Percentiles rank a stretch among this genome's conserved stretches.
phyloP scores from a whole-genome alignment of 140 eudicot species.

The Oenanthe javanica region DNA sequence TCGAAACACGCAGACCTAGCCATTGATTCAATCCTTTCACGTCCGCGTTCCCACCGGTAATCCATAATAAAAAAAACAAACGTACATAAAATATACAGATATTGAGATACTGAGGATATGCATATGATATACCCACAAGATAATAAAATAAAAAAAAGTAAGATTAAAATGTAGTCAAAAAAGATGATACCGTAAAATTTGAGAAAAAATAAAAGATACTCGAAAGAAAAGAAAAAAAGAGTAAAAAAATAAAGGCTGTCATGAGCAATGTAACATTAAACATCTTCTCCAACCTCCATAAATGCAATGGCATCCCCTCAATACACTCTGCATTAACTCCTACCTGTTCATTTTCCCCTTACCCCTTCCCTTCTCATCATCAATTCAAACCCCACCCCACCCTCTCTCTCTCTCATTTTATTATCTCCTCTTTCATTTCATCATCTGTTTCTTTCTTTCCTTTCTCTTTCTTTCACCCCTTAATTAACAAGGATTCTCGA shows the following conservation, averaged over 20 bases:
- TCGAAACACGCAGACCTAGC: neutral
- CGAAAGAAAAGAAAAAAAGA: neutral
- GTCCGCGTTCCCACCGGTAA: neutral
- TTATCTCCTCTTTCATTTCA: conserved; percentile 19
- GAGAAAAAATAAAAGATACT: neutral
- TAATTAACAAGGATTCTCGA: conserved; percentile 17
- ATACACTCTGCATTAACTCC: conserved; percentile 77
- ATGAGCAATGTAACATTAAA: conserved; percentile 7
- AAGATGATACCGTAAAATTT: neutral
- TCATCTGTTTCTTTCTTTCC: conserved; percentile 17
- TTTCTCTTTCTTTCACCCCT: conserved; percentile 4
- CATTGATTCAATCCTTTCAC: neutral
- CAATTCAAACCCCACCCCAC: conserved; percentile 22
- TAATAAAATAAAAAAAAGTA: neutral
- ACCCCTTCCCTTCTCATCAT: conserved; percentile 26
- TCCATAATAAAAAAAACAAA: no score
- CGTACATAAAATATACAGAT: no score
- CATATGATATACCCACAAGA: neutral
- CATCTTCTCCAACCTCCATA: conserved; percentile 49
- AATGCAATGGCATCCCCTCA: conserved; percentile 74
- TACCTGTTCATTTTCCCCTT: conserved; percentile 31
- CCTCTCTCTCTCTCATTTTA: neutral
- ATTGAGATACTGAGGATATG: neutral
- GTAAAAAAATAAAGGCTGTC: neutral
- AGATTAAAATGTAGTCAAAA: neutral